Percentiles rank a stretch among this genome's conserved stretches.
These are phyloP conservation scores for Ophiostoma montium DNA, from an alignment of 2,329 filamentous ascomycete species.

Conservation along the genomic window DNA sequence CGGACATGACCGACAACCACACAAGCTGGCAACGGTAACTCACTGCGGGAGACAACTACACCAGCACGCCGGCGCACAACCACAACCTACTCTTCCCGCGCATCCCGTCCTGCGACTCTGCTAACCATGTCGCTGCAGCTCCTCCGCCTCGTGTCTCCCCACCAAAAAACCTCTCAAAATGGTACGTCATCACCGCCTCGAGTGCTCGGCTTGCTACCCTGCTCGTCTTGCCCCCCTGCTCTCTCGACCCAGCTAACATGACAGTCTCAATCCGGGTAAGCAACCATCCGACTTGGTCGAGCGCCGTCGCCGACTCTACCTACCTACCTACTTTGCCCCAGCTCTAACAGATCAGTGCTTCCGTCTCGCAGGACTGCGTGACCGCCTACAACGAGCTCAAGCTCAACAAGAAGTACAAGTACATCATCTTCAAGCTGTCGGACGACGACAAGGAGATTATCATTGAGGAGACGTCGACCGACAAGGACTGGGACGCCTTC, in stretches of 20 bases:
- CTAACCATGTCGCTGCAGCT: background rate
- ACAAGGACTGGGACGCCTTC: slow-evolving; percentile 57
- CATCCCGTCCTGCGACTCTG: too few relatives aligned
- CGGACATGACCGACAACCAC: too few relatives aligned
- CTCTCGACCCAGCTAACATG: background rate
- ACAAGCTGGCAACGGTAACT: too few relatives aligned
- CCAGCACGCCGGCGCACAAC: too few relatives aligned
- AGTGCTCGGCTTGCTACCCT: background rate
- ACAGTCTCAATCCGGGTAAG: slow-evolving; percentile 55
- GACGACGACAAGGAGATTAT: slow-evolving; percentile 73
- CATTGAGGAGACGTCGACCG: slow-evolving; percentile 56
- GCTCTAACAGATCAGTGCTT: slow-evolving; percentile 39
- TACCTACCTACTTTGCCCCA: background rate
- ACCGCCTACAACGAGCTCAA: slow-evolving; percentile 66
- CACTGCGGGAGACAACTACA: too few relatives aligned
- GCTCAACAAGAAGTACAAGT: slow-evolving; percentile 69
- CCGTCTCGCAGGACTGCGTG: slow-evolving; percentile 59
- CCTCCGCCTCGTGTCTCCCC: background rate
- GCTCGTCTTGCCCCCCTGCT: background rate
- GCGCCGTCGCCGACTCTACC: background rate
- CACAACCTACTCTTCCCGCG: too few relatives aligned
- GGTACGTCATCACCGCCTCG: slow-evolving; percentile 6
- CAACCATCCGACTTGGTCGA: background rate
- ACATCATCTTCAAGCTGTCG: slow-evolving; percentile 77
- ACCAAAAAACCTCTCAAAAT: slow-evolving; percentile 5